Base-by-base conservation (phyloP, 106 monocot genomes). In the Phalaenopsis equestris region DNA sequence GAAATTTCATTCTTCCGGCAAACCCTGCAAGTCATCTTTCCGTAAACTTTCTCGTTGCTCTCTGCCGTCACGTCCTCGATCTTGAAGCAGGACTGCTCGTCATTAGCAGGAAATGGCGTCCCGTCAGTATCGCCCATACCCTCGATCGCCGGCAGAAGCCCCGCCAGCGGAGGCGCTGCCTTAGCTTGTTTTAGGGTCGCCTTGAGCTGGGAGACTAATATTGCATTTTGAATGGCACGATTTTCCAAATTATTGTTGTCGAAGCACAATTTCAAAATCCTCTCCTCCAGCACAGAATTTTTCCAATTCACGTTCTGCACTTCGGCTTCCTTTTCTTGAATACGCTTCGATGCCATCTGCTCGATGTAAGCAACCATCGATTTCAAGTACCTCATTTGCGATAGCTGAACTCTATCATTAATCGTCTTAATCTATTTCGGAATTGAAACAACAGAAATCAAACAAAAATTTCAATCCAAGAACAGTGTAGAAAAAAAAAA, bases 1-100 rank as follows among this genome's bases (percentile, higher is more conserved):
- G 43, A 41, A 16, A 81, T 81, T 5, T 85, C 85, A 2, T 48
- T 45, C 43, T 73, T 57, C 55, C 24, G 18, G 72, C 85, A 85
- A 42, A 73, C 78, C 55, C 2, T 77, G 73, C 85, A 85, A 15
- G 6, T 16, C 75, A 43, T 42, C 21, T 77, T 5, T 15, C 42
- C 12, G 5, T 23, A 52, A 37, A 68, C 57, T 4, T 57, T 11
- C 36, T 68, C 68, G 36, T 24, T 10, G 68, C 18, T 68, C 68
- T 9, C 18, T 30, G 21, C 30, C 21, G n/a, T 36, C 36, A 5
- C 8, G 4, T 57, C 57, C 57, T 57, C 57, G 57, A 57, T 57
- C 19, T 19, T 57, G 8, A 57, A 57, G 19, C 57, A 57, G 19
- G 57, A 57, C 18, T 57, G 57, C 18, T 15, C 57, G 57, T 57